Evolutionary conservation across 345 rosid genomes (phyloP), one percentile per base, ranked within the genome.

Genomic region (Bretschneidera sinensis): DNA sequence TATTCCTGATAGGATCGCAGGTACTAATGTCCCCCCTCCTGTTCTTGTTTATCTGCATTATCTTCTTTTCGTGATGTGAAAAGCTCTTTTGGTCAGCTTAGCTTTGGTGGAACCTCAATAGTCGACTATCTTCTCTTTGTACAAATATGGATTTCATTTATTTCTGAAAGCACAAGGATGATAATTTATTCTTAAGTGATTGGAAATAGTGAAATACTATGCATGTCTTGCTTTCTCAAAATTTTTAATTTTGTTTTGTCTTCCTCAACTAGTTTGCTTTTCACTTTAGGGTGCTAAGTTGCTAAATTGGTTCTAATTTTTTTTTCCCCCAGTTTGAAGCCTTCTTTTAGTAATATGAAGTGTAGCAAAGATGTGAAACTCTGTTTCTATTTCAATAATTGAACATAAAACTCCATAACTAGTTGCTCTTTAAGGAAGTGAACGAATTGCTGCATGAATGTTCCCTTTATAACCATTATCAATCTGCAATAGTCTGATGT

Each of bases 1-100:
- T 69, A 86, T 83, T 66, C 85, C 92, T 39, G 66, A 76, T 61
- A 83, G 74, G 70, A 51, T 86, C 65, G 85, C 85, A 60, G 92
- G 92, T 86, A 61, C 6, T 20, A 21, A 19, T 9, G 14, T 17
- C 10, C 45, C 15, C 45, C 16, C 45, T 11, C 15, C 8, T 8
- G 5, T 28, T 28, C 8, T 28, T 28, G 33, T 28, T 8, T 59
- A 39, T 11, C 31, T 43, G 15, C n/a, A 20, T 16, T n/a, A 60
- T 18, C 59, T 17, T 47, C 43, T 50, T 28, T 21, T 63, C 51
- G 31, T n/a, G 33, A 21, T 20, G 24, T 23, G 8, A 51, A 13
- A 21, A 13, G 14, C 54, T 14, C 17, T 20, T 20, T 21, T 5
- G 24, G n/a, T 20, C 24, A 49, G 22, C 3, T 13, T 39, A 51